Percentiles rank a stretch among this genome's conserved stretches.
Evolutionary conservation across 306 rosid species (phyloP).

Genomic region (Cicer yamashitae): DNA sequence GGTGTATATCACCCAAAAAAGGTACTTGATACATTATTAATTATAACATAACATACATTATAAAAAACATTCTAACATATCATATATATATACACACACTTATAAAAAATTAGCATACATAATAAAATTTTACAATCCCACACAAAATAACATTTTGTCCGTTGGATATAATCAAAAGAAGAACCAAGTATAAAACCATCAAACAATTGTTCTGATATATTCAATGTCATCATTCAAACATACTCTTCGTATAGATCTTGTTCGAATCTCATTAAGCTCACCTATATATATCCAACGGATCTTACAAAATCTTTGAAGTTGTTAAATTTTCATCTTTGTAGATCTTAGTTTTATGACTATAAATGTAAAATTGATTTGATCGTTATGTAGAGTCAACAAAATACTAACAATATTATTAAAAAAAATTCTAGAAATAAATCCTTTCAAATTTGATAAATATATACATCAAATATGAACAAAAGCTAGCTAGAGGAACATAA

Average conservation of each 20-base stretch:
- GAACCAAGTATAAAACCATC: neutral
- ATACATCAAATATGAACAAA: slow-evolving; percentile 22
- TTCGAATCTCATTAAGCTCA: no score
- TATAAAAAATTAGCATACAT: neutral
- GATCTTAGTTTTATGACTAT: neutral
- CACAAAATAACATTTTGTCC: neutral
- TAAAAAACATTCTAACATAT: no score
- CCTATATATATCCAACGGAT: neutral
- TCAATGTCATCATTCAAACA: neutral
- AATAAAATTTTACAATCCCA: neutral
- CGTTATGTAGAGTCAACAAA: no score
- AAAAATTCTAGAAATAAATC: neutral
- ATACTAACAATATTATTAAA: no score
- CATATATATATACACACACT: no score
- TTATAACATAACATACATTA: neutral
- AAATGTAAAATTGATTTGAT: no score
- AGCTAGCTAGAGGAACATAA: neutral
- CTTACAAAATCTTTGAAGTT: neutral
- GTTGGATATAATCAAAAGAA: neutral
- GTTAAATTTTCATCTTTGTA: neutral
- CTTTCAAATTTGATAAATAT: neutral
- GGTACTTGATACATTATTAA: neutral
- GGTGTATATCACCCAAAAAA: neutral
- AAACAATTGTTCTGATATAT: neutral
- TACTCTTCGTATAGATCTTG: neutral